Conservation (phyloP, 495 filamentous ascomycete species). For the Podospora didyma region DNA sequence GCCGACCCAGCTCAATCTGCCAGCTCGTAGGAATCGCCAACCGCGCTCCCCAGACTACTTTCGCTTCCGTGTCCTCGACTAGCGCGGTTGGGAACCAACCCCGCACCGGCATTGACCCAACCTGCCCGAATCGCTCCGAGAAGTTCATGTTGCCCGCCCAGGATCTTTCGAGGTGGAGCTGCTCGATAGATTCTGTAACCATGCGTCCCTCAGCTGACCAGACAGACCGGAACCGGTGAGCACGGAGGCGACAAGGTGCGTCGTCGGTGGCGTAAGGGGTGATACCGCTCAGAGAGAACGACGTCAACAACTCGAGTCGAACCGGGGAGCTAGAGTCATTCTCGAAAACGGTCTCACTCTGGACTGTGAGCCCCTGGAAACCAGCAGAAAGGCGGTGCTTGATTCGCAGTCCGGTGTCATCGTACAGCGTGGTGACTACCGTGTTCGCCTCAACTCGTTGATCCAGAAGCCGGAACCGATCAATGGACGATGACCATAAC, state of each 20-base stretch:
- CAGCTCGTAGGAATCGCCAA: constrained; percentile 1
- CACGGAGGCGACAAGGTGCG: background rate
- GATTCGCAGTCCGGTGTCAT: constrained; percentile 2
- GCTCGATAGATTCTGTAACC: constrained; percentile 1
- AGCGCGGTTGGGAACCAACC: constrained; percentile 6
- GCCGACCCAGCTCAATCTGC: constrained; percentile 2
- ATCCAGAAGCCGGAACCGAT: background rate
- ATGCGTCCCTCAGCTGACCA: constrained; percentile 6
- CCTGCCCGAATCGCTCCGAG: constrained; percentile 4
- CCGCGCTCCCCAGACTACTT: constrained; percentile 4
- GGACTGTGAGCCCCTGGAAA: background rate
- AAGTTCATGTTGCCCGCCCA: constrained; percentile 6
- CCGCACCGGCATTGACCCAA: constrained; percentile 6
- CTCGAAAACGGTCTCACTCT: constrained; percentile 2
- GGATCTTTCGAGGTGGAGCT: constrained; percentile 4
- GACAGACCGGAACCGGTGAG: constrained; percentile 4
- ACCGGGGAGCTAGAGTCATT: constrained; percentile 1
- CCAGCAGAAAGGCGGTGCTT: background rate
- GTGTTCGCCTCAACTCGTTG: background rate
- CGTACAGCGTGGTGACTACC: background rate
- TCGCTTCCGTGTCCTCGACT: constrained; percentile 2
- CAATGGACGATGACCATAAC: constrained; percentile 3
- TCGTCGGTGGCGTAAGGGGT: constrained; percentile 3
- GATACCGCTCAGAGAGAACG: constrained; percentile 5
- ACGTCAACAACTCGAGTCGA: constrained; percentile 5